These are phyloP conservation scores for Neopestalotiopsis rosae DNA, from an alignment of 2,329 filamentous ascomycete species.

Conservation along the genomic window DNA sequence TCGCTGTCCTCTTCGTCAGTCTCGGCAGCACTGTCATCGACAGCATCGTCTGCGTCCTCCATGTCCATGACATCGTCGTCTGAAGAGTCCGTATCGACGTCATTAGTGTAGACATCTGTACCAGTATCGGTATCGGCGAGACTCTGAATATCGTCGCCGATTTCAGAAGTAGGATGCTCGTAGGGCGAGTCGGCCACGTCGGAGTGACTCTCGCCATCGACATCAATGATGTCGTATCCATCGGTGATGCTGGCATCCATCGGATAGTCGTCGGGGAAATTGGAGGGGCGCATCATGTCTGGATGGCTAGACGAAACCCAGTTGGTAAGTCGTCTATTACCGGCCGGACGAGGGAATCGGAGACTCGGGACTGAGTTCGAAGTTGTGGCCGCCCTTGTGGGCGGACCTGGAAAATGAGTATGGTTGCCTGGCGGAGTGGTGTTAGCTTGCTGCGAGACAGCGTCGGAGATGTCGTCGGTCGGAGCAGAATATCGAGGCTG, in stretches of 20 bases:
- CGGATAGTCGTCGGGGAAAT: slow-evolving; percentile 42
- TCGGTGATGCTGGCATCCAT: slow-evolving; percentile 56
- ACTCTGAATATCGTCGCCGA: slow-evolving; percentile 53
- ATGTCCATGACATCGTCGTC: slow-evolving; percentile 33
- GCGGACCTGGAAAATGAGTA: slow-evolving; percentile 35
- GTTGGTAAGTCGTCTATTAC: slow-evolving; percentile 60
- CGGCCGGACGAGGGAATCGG: slow-evolving; percentile 61
- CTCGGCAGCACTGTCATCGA: slow-evolving; percentile 20
- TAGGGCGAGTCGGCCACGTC: slow-evolving; percentile 55
- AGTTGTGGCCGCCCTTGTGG: slow-evolving; percentile 24
- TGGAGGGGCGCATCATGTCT: slow-evolving; percentile 58
- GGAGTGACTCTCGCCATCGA: slow-evolving; percentile 59
- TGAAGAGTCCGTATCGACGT: slow-evolving; percentile 48
- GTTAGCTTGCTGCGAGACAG: slow-evolving; percentile 28
- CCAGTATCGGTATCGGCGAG: slow-evolving; percentile 44
- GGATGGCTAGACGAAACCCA: slow-evolving; percentile 64
- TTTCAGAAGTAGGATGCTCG: slow-evolving; percentile 49
- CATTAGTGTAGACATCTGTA: slow-evolving; percentile 54
- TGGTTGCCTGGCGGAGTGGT: slow-evolving; percentile 25
- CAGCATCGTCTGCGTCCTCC: slow-evolving; percentile 23
- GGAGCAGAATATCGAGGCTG: slow-evolving; percentile 37
- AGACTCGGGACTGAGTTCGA: slow-evolving; percentile 52
- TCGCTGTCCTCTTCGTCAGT: slow-evolving; percentile 24
- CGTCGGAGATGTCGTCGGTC: slow-evolving; percentile 31
- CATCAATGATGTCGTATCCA: slow-evolving; percentile 62